Evolutionary conservation across 1,139 yeast species (phyloP).

Genomic region (Tardiomyces digboiensis): DNA sequence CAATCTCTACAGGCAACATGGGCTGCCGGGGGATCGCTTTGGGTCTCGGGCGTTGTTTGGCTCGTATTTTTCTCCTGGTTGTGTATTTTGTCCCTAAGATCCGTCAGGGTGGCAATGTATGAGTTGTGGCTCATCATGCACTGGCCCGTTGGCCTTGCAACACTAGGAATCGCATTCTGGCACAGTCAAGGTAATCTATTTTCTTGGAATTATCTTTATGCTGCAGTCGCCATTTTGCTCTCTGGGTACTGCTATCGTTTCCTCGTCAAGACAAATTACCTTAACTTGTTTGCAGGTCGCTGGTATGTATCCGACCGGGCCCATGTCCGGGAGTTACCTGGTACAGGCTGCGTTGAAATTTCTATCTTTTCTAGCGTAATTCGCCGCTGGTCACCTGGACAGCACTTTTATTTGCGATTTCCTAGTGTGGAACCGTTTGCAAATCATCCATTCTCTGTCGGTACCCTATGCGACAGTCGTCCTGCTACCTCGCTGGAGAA

Average conservation of each 20-base stretch:
- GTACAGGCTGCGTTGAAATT: conserved; percentile 34
- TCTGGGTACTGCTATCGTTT: conserved; percentile 43
- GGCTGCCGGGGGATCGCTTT: no score
- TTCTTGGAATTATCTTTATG: conserved; percentile 43
- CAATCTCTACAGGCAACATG: conserved; percentile 36
- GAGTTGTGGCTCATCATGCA: conserved; percentile 48
- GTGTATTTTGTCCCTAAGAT: conserved; percentile 38
- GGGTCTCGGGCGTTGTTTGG: conserved; percentile 39
- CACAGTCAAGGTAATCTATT: conserved; percentile 36
- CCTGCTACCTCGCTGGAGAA: conserved; percentile 10
- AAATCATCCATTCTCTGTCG: conserved; percentile 57
- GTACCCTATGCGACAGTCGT: conserved; percentile 29
- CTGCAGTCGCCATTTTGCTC: conserved; percentile 47
- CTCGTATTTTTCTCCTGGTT: conserved; percentile 37
- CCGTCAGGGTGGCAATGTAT: conserved; percentile 36
- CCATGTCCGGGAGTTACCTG: conserved; percentile 23
- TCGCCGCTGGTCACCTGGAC: conserved; percentile 49
- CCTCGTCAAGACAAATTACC: conserved; percentile 38
- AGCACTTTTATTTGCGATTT: conserved; percentile 47
- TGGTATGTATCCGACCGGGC: conserved; percentile 42
- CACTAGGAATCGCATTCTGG: conserved; percentile 42
- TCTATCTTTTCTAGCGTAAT: conserved; percentile 29
- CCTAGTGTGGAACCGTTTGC: conserved; percentile 39
- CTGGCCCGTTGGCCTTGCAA: conserved; percentile 50
- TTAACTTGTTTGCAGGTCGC: conserved; percentile 34